Evolutionary conservation across 1,139 yeast species (phyloP).

Genomic region (Diutina pseudorugosa): DNA sequence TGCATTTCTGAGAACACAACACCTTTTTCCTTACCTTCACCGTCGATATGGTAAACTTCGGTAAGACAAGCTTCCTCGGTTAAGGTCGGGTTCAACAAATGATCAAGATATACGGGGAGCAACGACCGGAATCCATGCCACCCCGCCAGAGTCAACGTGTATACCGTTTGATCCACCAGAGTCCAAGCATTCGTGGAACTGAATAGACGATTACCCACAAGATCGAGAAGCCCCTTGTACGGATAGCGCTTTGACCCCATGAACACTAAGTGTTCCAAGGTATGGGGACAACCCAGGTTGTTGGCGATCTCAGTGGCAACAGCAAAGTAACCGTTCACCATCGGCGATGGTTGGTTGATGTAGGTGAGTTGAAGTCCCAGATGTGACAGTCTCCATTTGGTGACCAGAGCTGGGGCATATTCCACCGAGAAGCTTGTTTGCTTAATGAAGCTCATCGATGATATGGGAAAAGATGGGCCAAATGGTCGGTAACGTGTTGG

Average conservation of each 20-base stretch:
- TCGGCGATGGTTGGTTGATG: constrained; percentile 73
- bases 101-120: constrained; percentile 85
- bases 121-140: constrained; percentile 87
- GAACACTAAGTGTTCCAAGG: constrained; percentile 86
- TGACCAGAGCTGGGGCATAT: constrained; percentile 51
- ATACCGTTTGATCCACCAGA: constrained; percentile 89
- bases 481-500: not conserved
- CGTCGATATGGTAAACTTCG: constrained; percentile 92
- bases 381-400: constrained; percentile 60
- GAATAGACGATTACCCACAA: constrained; percentile 72
- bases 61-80: constrained; percentile 87
- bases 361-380: constrained; percentile 78
- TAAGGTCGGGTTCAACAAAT: constrained; percentile 70
- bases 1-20: constrained; percentile 98
- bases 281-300: constrained; percentile 92
- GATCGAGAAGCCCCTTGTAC: constrained; percentile 82
- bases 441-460: not conserved
- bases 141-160: constrained; percentile 85
- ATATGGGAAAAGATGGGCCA: not conserved
- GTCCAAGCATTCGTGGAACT: constrained; percentile 97
- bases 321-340: constrained; percentile 87
- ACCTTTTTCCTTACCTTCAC: constrained; percentile 84
- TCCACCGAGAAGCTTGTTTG: constrained; percentile 44
- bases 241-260: constrained; percentile 92
- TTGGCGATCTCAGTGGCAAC: constrained; percentile 85